Evolutionary conservation across 192 early-diverging fungal genomes (phyloP).

Genomic region (Glomus cerebriforme): DNA sequence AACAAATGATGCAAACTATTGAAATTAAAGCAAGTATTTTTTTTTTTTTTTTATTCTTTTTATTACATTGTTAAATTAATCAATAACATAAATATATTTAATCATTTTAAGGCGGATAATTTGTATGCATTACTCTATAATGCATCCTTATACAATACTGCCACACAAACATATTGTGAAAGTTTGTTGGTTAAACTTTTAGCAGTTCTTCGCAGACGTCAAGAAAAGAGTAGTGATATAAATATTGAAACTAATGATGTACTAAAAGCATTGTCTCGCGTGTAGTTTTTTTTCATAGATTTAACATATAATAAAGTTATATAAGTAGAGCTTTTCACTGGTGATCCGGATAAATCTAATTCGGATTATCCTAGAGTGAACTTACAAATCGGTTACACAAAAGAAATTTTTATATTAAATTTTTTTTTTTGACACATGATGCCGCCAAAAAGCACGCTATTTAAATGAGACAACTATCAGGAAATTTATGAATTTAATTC

Average conservation of each 20-base stretch:
- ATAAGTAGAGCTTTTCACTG: no score
- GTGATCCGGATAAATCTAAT: no score
- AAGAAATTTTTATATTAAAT: no score
- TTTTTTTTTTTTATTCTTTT: conserved; percentile 8
- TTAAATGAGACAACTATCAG: no score
- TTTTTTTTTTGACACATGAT: no score
- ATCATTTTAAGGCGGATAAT: conserved; percentile 30
- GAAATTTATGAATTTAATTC: no score
- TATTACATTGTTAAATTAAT: not conserved
- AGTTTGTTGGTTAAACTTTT: conserved; percentile 14
- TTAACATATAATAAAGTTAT: not conserved
- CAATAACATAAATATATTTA: conserved; percentile 10
- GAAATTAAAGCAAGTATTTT: conserved; percentile 20
- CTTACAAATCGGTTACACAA: no score
- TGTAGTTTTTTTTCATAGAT: not conserved
- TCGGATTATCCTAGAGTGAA: no score
- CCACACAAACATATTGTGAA: conserved; percentile 32
- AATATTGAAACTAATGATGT: conserved; percentile 18
- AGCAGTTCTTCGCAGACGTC: not conserved
- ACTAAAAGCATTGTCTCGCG: conserved; percentile 14
- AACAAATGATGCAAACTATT: not conserved
- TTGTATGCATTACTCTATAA: conserved; percentile 26
- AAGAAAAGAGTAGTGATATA: not conserved
- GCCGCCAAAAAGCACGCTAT: no score
- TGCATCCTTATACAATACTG: conserved; percentile 22